Base-by-base conservation (phyloP, 805 yeast species). In the Millerozyma miso region DNA sequence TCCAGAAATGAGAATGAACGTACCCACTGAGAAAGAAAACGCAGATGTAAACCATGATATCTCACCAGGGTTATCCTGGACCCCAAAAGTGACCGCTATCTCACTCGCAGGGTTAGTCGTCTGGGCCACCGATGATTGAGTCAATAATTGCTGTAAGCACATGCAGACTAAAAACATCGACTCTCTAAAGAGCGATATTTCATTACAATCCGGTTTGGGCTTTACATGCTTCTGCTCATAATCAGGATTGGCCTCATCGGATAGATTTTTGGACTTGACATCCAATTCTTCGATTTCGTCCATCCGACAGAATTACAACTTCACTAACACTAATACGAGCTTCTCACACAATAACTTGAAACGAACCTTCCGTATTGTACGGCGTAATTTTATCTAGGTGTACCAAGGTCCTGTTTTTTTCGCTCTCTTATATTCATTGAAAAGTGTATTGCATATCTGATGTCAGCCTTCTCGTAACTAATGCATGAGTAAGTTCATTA, bases 21-120 rank as follows among this genome's bases (percentile, higher is more conserved):
- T 63, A 13, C 71, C 71, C 14, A 62, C 67, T 1, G 67, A 62
- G 35, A 65, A 49, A 3, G 69, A 59, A 35, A 54, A 63, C 1
- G 67, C 50, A 1, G 69, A 66, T 0, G 66, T 47, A 40, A 65
- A 65, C 70, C 71, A 65, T 5, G 67, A 54, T 7, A 58, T 50
- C 39, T 63, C 64, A 3, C 71, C 67, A 1, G 60, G 52, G 12
- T 38, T 20, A 37, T 49, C 54, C 16, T 38, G 50, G 3, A 64
- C 65, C 1, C 49, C 50, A 38, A 63, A 64, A 8, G 55, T 51
- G 8, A 41, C 37, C 10, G 55, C 61, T 3, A 65, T 53, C 4
- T 44, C 38, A 3, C 43, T 35, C 2, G 51, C 41, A 3, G 58
- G 47, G 13, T 48, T 49, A 41, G 60, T 53, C 10, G 67, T 62